A percentile compares a stretch with the other conserved stretches of the same genome.
Evolutionary conservation across 371 early-diverging fungal species (phyloP).

Genomic region (Lichtheimia corymbifera): DNA sequence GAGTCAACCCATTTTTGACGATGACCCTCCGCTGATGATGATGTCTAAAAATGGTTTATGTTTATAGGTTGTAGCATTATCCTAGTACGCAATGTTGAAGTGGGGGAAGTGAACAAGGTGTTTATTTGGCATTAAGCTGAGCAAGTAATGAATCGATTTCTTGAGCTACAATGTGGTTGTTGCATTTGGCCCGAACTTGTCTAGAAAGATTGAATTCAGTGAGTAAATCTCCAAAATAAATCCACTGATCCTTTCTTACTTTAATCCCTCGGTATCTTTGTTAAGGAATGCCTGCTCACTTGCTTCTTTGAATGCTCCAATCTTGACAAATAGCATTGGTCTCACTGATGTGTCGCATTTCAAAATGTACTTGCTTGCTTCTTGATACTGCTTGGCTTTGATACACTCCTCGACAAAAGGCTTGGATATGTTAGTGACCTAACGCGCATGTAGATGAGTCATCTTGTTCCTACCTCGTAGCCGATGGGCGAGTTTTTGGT

Average conservation of each 20-base stretch:
- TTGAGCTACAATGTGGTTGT: constrained; percentile 52
- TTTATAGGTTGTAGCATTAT: too few species aligned
- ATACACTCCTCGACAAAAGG: constrained; percentile 88
- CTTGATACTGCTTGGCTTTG: constrained; percentile 72
- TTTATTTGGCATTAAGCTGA: constrained; percentile 44
- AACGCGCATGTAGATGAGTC: neutral
- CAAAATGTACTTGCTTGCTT: constrained; percentile 79
- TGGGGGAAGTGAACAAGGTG: too few species aligned
- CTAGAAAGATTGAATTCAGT: constrained; percentile 18
- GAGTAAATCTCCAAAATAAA: neutral
- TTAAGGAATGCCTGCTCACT: constrained; percentile 71
- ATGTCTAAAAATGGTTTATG: too few species aligned
- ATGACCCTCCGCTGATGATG: too few species aligned
- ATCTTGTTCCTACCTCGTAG: constrained; percentile 51
- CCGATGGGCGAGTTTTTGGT: constrained; percentile 86
- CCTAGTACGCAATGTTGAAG: too few species aligned
- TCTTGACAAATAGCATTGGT: constrained; percentile 73
- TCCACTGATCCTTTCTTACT: constrained; percentile 35
- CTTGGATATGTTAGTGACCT: constrained; percentile 15
- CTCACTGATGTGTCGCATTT: constrained; percentile 70
- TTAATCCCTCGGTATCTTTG: constrained; percentile 68
- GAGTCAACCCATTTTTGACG: too few species aligned
- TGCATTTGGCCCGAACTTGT: constrained; percentile 54
- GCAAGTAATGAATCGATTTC: constrained; percentile 56
- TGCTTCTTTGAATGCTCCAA: constrained; percentile 79